Percentiles rank a stretch among this genome's conserved stretches.
phyloP scores from a whole-genome alignment of 805 yeast species.

The Myxozyma geophila region DNA sequence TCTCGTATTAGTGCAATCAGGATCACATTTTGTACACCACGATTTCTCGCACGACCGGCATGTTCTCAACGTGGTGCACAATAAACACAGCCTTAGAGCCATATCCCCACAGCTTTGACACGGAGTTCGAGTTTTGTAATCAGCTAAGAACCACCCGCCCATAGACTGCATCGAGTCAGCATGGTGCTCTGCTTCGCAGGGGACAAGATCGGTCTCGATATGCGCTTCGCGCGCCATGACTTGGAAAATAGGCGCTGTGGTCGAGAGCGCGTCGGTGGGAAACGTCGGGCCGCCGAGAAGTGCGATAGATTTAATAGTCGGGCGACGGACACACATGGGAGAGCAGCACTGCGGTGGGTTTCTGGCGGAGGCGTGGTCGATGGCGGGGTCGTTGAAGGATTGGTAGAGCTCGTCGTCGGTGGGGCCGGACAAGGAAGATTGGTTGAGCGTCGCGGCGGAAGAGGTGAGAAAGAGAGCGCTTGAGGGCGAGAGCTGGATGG shows the following conservation, averaged over 20 bases:
- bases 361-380: slow-evolving; percentile 5
- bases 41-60: slow-evolving; percentile 30
- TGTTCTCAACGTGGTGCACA: slow-evolving; percentile 27
- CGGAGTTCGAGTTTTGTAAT: slow-evolving; percentile 1
- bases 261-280: slow-evolving; percentile 26
- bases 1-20: slow-evolving; percentile 13
- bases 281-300: slow-evolving; percentile 34
- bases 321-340: slow-evolving; percentile 24
- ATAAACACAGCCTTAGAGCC: slow-evolving; percentile 21
- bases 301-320: slow-evolving; percentile 21
- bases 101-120: slow-evolving; percentile 22
- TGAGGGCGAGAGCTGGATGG: neutral
- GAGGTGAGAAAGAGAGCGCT: neutral
- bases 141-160: slow-evolving; percentile 32
- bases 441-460: slow-evolving; percentile 1
- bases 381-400: slow-evolving; percentile 1
- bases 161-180: neutral
- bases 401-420: neutral
- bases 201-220: slow-evolving; percentile 27
- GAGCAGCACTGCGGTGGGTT: slow-evolving; percentile 12
- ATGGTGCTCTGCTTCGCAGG: slow-evolving; percentile 24
- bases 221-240: slow-evolving; percentile 26
- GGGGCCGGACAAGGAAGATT: neutral
- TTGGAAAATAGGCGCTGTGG: slow-evolving; percentile 25
- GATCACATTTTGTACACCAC: slow-evolving; percentile 35